Conservation (phyloP, 495 filamentous ascomycete genomes). For the Penicillium argentinense region DNA sequence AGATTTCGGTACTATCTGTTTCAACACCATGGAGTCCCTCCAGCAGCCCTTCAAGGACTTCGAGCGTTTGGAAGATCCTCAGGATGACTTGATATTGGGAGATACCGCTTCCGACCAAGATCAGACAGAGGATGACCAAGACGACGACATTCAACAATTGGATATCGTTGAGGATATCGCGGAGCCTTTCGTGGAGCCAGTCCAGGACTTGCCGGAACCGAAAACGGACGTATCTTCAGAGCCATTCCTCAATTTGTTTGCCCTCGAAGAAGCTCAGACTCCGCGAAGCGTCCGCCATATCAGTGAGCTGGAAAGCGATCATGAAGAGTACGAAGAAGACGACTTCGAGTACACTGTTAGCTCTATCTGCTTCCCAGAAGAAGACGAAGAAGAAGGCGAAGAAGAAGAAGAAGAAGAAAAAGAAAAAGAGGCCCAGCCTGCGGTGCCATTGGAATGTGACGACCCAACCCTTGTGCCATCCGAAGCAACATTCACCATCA, state of each 20-base stretch:
- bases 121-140: conserved; percentile 1
- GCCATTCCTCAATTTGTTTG: background rate
- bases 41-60: conserved; percentile 11
- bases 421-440: conserved; percentile 17
- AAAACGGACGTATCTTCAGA: background rate
- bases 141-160: background rate
- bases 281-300: no score
- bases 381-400: background rate
- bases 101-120: conserved; percentile 4
- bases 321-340: background rate
- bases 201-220: no score
- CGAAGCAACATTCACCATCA: conserved; percentile 3
- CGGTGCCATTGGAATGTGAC: conserved; percentile 22
- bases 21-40: conserved; percentile 24
- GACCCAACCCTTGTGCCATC: conserved; percentile 19
- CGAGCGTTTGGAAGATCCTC: background rate
- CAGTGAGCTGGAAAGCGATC: background rate
- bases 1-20: conserved; percentile 25
- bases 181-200: background rate
- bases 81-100: background rate
- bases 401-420: conserved; percentile 11
- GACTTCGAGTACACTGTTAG: background rate
- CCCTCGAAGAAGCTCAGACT: background rate
- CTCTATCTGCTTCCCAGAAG: background rate
- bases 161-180: background rate